Percentiles rank a stretch among this genome's conserved stretches.
phyloP scores from a whole-genome alignment of 2,329 filamentous ascomycete genomes.

The Amylocarpus encephaloides region DNA sequence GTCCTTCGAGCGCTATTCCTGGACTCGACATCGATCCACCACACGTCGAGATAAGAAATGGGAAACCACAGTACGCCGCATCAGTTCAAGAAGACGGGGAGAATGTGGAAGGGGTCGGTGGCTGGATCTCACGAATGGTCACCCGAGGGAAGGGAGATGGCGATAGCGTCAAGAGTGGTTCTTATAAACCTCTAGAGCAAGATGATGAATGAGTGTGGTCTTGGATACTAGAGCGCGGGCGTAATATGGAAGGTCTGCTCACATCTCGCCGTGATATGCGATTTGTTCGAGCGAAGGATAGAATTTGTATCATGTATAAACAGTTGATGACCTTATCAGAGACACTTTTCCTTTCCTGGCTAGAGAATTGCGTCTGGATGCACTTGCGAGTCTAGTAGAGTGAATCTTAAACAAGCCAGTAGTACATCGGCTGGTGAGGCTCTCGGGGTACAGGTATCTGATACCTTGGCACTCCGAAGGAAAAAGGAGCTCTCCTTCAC shows the following conservation, averaged over 20 bases:
- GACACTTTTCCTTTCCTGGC: too few relatives aligned
- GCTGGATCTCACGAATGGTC: slow-evolving; percentile 65
- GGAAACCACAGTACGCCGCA: slow-evolving; percentile 38
- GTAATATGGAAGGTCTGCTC: slow-evolving; percentile 3
- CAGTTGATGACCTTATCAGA: neutral
- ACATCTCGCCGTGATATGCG: slow-evolving; percentile 8
- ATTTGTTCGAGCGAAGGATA: slow-evolving; percentile 6
- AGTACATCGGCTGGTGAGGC: neutral
- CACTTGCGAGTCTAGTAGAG: neutral
- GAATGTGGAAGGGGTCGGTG: slow-evolving; percentile 49
- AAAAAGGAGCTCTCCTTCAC: too few relatives aligned
- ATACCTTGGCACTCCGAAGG: too few relatives aligned
- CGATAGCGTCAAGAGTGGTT: slow-evolving; percentile 24
- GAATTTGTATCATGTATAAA: slow-evolving; percentile 7
- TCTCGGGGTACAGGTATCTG: neutral
- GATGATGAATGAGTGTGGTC: slow-evolving; percentile 29
- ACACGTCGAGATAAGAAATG: slow-evolving; percentile 46
- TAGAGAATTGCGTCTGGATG: neutral
- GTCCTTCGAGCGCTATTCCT: slow-evolving; percentile 65
- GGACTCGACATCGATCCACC: slow-evolving; percentile 78
- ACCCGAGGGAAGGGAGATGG: slow-evolving; percentile 41
- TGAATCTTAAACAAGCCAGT: neutral
- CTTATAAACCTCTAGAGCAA: slow-evolving; percentile 36
- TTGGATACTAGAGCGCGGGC: slow-evolving; percentile 16
- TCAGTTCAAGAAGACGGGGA: slow-evolving; percentile 26